Evolutionary conservation across 352 stramenopile genomes (phyloP), one percentile per base, ranked within the genome.

Genomic region (Phytophthora brassicae): DNA sequence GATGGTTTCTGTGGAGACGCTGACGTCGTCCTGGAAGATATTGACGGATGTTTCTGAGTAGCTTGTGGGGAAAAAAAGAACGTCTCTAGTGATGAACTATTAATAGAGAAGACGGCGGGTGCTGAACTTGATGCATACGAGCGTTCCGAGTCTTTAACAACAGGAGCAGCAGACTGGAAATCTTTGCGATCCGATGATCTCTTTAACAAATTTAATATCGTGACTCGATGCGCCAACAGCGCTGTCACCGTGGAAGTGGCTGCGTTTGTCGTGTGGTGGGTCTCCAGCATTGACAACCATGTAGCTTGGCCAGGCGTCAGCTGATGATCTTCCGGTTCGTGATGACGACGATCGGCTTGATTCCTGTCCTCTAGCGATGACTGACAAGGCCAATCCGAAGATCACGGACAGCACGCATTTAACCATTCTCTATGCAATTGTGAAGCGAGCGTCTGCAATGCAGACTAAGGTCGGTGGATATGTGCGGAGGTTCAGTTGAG

Each of bases 401-500:
- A 48, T n/a, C 24, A 23, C 17, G 26, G 31, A 43, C n/a, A 69
- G 9, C 26, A 17, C 19, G 42, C 39, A 45, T 35, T 61, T 69
- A 49, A 42, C 31, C 53, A 68, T 72, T 20, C 23, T 44, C 36
- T n/a, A 28, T 54, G 16, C 19, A 26, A 22, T 62, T 60, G 60
- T 49, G 28, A 69, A 66, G 33, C 69, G 54, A 66, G 58, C n/a
- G 42, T 43, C 20, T 20, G 16, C 46, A 58, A 31, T 41, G 29
- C 16, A 28, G 52, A 56, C 60, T 67, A 50, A 60, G 28, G 6
- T 36, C 35, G 43, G 56, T 51, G 33, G 46, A 11, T 38, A 23
- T 35, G 17, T 22, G 29, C n/a, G n/a, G 29, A 57, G 42, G 47
- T 68, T 72, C 64, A 72, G 58, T 50, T 50, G 26, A 49, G 47